Evolutionary conservation across 345 rosid genomes (phyloP).

Genomic region (Gossypium raimondii): DNA sequence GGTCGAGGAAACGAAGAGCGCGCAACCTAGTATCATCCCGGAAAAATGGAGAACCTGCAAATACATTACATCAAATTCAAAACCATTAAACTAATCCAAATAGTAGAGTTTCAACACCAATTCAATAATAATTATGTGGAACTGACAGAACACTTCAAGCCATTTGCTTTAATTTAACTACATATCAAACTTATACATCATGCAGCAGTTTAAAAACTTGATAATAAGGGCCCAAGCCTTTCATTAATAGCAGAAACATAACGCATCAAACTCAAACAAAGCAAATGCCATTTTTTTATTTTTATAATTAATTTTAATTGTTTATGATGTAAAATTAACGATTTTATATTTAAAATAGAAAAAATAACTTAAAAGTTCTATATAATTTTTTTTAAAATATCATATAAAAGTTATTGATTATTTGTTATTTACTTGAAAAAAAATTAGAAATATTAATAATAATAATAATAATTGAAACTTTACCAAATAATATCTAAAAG

Average conservation of each 20-base stretch:
- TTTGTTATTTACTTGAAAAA: too few species aligned
- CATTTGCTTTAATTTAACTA: slow-evolving; percentile 1
- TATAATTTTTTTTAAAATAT: too few species aligned
- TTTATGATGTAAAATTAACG: too few species aligned
- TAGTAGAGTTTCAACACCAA: not conserved
- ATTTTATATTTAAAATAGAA: too few species aligned
- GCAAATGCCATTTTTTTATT: not conserved
- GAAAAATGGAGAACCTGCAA: slow-evolving; percentile 80
- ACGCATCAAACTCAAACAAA: not conserved
- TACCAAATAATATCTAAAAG: too few species aligned
- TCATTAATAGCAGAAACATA: not conserved
- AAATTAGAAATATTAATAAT: too few species aligned
- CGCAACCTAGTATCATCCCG: slow-evolving; percentile 93
- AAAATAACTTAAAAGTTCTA: too few species aligned
- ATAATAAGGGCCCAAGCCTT: not conserved
- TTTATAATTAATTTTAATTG: too few species aligned
- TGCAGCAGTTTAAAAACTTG: not conserved
- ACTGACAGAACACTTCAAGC: not conserved
- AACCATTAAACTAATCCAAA: slow-evolving; percentile 14
- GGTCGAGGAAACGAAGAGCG: slow-evolving; percentile 99
- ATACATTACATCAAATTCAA: slow-evolving; percentile 13
- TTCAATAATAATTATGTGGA: not conserved
- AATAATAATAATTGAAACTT: too few species aligned
- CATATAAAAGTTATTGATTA: too few species aligned
- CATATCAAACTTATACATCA: not conserved